phyloP scores from a whole-genome alignment of 139 green algal genomes.

The Chlamydomonas sphaeroides region DNA sequence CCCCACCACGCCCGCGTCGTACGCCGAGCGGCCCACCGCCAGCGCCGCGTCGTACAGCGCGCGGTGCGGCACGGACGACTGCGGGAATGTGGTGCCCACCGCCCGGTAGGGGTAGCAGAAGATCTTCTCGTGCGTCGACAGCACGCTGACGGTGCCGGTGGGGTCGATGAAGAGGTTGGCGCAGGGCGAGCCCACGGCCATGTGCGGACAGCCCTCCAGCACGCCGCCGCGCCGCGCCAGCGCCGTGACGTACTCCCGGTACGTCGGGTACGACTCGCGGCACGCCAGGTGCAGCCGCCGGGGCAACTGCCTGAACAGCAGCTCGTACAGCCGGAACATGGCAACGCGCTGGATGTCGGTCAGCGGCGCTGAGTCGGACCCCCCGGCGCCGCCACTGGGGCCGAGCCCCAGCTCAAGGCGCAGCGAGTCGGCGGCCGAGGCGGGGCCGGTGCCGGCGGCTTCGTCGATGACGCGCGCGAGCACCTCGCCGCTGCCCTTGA shows the following conservation, averaged over 20 bases:
- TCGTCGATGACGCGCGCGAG: conserved; percentile 40
- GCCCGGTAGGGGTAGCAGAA: conserved; percentile 66
- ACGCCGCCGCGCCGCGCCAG: conserved; percentile 58
- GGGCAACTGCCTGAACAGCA: conserved; percentile 53
- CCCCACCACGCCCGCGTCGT: conserved; percentile 58
- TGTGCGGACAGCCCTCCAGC: conserved; percentile 64
- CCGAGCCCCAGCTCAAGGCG: conserved; percentile 24
- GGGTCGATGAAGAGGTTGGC: conserved; percentile 76
- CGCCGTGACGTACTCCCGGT: conserved; percentile 48
- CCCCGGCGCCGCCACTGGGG: neutral
- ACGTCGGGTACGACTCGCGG: conserved; percentile 54
- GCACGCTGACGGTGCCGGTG: conserved; percentile 52
- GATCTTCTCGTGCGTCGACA: conserved; percentile 75
- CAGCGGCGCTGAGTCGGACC: conserved; percentile 11
- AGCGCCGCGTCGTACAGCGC: conserved; percentile 63
- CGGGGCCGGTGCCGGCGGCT: neutral
- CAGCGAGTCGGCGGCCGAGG: conserved; percentile 14
- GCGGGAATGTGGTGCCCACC: conserved; percentile 72
- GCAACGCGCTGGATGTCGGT: conserved; percentile 46
- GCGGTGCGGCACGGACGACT: conserved; percentile 64
- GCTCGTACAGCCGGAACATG: conserved; percentile 49
- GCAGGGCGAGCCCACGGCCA: conserved; percentile 63
- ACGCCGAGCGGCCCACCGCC: conserved; percentile 47
- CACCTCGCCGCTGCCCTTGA: conserved; percentile 49
- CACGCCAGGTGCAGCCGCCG: conserved; percentile 34